phyloP scores from a whole-genome alignment of 306 rosid genomes.

The Pyrus pyrifolia region DNA sequence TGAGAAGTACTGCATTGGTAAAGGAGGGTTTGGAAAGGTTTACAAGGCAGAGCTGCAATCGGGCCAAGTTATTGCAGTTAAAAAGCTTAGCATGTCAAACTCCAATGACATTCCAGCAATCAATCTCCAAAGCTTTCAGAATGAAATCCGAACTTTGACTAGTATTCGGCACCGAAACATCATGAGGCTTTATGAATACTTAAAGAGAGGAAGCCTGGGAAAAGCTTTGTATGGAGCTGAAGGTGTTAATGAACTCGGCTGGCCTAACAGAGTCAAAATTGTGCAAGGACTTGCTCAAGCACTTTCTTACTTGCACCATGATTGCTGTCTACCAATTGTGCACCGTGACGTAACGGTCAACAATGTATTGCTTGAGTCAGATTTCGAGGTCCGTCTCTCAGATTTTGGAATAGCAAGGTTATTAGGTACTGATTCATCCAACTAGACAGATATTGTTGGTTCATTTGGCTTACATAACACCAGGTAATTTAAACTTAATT shows the following conservation, averaged over 20 bases:
- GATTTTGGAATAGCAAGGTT: slow-evolving; percentile 14
- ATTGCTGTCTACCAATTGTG: slow-evolving; percentile 44
- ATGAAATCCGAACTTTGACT: slow-evolving; percentile 34
- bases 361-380: too few relatives aligned
- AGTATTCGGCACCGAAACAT: slow-evolving; percentile 48
- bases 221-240: slow-evolving; percentile 31
- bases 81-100: slow-evolving; percentile 27
- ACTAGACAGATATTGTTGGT: too few relatives aligned
- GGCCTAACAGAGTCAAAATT: slow-evolving; percentile 36
- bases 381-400: too few relatives aligned
- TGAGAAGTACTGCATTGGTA: slow-evolving; percentile 50
- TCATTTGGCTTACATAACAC: too few relatives aligned
- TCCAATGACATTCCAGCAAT: slow-evolving; percentile 28
- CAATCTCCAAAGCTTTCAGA: slow-evolving; percentile 37
- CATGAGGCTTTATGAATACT: slow-evolving; percentile 23
- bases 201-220: neutral
- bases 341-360: slow-evolving; percentile 45
- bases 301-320: slow-evolving; percentile 42
- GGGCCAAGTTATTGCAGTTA: neutral
- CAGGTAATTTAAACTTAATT: too few relatives aligned
- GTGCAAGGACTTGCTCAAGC: slow-evolving; percentile 53
- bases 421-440: slow-evolving; percentile 13
- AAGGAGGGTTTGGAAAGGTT: slow-evolving; percentile 61
- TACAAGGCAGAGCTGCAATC: slow-evolving; percentile 31
- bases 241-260: slow-evolving; percentile 25